These are phyloP conservation scores for Elsinoe fawcettii DNA, from an alignment of 2,329 filamentous ascomycete genomes.

Conservation along the genomic window DNA sequence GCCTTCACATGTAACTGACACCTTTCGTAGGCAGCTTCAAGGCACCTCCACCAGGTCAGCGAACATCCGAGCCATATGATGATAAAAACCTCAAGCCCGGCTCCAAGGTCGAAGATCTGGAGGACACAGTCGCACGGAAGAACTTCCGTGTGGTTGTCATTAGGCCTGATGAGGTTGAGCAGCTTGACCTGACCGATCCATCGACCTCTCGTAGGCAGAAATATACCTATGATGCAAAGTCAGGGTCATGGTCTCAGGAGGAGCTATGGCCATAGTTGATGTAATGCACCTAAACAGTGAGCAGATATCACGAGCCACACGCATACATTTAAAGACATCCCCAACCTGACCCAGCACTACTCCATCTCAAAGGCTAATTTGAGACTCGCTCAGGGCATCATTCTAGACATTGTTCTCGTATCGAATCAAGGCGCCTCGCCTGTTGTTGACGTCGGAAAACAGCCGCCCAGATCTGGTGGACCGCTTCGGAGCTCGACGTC, in stretches of 20 bases:
- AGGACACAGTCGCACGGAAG: slow-evolving; percentile 61
- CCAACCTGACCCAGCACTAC: too few species aligned
- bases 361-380: too few species aligned
- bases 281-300: slow-evolving; percentile 2
- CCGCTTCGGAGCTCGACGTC: neutral
- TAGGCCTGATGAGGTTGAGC: slow-evolving; percentile 68
- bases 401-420: too few species aligned
- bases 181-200: slow-evolving; percentile 62
- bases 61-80: slow-evolving; percentile 38
- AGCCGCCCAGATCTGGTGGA: too few species aligned
- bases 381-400: too few species aligned
- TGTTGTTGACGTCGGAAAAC: neutral
- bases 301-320: neutral
- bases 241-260: slow-evolving; percentile 55
- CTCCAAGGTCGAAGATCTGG: slow-evolving; percentile 60
- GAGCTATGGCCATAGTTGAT: slow-evolving; percentile 57
- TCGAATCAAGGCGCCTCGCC: neutral
- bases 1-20: slow-evolving; percentile 14
- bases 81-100: slow-evolving; percentile 41
- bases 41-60: slow-evolving; percentile 47
- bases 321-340: neutral
- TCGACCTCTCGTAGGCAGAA: slow-evolving; percentile 56
- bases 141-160: slow-evolving; percentile 88
- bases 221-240: slow-evolving; percentile 53
- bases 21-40: slow-evolving; percentile 52